Evolutionary conservation across 257 asterid species (phyloP).

Genomic region (Avicennia marina): DNA sequence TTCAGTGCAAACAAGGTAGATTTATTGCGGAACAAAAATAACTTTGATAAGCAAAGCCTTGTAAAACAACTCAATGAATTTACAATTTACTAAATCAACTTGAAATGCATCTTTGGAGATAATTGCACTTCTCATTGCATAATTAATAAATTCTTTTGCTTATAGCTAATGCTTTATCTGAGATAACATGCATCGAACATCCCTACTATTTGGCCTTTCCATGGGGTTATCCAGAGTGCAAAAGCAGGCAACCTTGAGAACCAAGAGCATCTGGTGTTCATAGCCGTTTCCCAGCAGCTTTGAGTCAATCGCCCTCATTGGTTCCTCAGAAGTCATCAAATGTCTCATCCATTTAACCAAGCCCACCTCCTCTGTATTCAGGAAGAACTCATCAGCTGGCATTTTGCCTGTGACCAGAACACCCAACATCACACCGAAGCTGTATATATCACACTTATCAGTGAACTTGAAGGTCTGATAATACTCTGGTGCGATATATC

Average conservation of each 20-base stretch:
- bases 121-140: not conserved
- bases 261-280: conserved; percentile 50
- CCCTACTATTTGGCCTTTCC: conserved; percentile 50
- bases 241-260: conserved; percentile 54
- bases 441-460: conserved; percentile 49
- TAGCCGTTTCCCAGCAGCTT: conserved; percentile 36
- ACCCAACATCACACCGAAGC: conserved; percentile 43
- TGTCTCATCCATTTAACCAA: conserved; percentile 52
- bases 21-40: not conserved
- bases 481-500: conserved; percentile 51
- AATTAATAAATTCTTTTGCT: conserved; percentile 1
- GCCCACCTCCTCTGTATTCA: conserved; percentile 32
- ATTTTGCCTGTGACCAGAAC: conserved; percentile 38
- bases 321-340: conserved; percentile 46
- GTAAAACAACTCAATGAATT: not conserved
- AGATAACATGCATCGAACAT: conserved; percentile 39
- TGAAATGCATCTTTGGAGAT: conserved; percentile 12
- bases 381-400: conserved; percentile 46
- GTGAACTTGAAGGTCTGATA: conserved; percentile 46
- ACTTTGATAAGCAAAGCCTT: not conserved
- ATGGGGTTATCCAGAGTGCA: conserved; percentile 45
- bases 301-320: conserved; percentile 40
- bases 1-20: too few relatives aligned
- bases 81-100: conserved; percentile 19
- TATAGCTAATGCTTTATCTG: conserved; percentile 34